phyloP scores from a whole-genome alignment of 768 basidiomycete species.

The Pleurotus tuber-regium region DNA sequence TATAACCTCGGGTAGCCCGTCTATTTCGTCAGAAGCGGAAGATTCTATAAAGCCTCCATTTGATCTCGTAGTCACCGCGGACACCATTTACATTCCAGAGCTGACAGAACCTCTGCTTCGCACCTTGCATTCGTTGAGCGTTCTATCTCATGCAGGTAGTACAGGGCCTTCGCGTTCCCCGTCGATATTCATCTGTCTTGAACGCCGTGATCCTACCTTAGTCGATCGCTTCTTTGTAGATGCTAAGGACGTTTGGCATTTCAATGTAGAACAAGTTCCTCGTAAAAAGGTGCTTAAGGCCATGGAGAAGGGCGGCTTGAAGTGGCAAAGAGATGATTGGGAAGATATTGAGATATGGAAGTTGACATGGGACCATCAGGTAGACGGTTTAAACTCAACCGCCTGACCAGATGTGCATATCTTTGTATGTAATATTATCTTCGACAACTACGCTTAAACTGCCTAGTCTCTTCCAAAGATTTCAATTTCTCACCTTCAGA shows the following conservation, averaged over 20 bases:
- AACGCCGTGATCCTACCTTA: constrained; percentile 71
- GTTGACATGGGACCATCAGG: constrained; percentile 34
- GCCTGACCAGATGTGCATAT: neutral
- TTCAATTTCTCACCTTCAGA: too few species aligned
- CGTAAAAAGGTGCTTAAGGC: constrained; percentile 57
- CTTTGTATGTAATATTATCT: too few species aligned
- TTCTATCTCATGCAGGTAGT: constrained; percentile 28
- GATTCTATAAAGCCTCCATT: constrained; percentile 51
- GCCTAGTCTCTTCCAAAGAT: too few species aligned
- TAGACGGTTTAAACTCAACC: neutral
- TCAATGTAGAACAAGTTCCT: constrained; percentile 56
- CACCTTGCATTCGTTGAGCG: constrained; percentile 56
- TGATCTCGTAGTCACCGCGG: constrained; percentile 79
- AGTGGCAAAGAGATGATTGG: constrained; percentile 73
- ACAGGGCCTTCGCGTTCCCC: constrained; percentile 33
- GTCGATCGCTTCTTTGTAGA: constrained; percentile 56
- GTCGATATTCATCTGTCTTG: constrained; percentile 62
- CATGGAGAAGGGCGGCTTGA: constrained; percentile 52
- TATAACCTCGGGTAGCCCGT: constrained; percentile 29
- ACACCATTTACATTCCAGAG: constrained; percentile 69
- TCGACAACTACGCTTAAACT: too few species aligned
- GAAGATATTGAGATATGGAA: constrained; percentile 83
- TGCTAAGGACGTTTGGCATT: constrained; percentile 55
- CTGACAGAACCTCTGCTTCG: constrained; percentile 70
- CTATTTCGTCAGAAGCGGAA: constrained; percentile 12